Base-by-base conservation (phyloP, 257 asterid species). In the Plantago ovata region DNA sequence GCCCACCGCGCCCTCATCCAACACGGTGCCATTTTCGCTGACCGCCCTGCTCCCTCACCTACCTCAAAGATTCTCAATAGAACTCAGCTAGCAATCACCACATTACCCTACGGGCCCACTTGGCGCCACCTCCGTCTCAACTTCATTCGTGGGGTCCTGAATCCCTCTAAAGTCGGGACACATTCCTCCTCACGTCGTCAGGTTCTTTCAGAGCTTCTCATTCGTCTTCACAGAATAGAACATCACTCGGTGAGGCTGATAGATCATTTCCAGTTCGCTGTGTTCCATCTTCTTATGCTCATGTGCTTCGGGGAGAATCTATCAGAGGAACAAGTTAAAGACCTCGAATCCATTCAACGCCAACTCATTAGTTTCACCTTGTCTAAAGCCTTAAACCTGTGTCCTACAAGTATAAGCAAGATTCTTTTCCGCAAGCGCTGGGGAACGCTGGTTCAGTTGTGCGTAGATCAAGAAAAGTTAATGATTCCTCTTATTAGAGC, bases 251-350 rank as follows among this genome's bases (percentile, higher is more conserved):
- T 75, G 7, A 59, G 15, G 52, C 56, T 69, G 20, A 62, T 72
- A 13, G 81, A 80, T 6, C 80, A 85, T 40, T 78, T 83, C 68
- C 88, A 79, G 58, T 69, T 65, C 68, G 80, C 92, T 32, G 71
- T 83, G 78, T 83, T 85, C 63, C 66, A 77, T 38, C 60, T 80
- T 40, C 79, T 83, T 9, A 80, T 65, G 41, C 62, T 73, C 40
- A 83, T 83, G 84, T 80, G 95, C 67, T 83, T 85, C 12, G 89
- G 92, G 13, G 88, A 80, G 16, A 69, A 77, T 66, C 69, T 78
- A 1, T 43, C n/a, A 10, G 95, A 80, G 68, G n/a, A 15, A 6
- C 76, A 82, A 45, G 80, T 85, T 49, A 76, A 62, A 60, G 79
- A 80, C 47, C 73, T 85, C 8, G 86, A 80, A 64, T 16, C 9